Conservation (phyloP, 768 basidiomycete genomes). For the Lentinula aciculospora region DNA sequence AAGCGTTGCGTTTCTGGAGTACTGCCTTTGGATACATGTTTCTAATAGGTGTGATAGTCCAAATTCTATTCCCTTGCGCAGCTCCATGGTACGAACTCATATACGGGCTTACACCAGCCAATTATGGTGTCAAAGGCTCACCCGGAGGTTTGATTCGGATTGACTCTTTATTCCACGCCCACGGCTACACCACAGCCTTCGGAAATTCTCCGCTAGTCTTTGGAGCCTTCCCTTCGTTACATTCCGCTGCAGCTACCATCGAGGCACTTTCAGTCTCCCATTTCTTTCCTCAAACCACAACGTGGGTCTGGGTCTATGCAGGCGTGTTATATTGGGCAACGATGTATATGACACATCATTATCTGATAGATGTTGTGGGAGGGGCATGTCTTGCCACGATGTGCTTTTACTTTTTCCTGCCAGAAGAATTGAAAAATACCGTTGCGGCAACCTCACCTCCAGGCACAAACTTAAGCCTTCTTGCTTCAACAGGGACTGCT, state of each 20-base stretch:
- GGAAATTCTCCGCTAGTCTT: slow-evolving; percentile 90
- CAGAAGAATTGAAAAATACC: slow-evolving; percentile 64
- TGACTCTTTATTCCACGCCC: slow-evolving; percentile 75
- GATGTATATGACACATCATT: slow-evolving; percentile 98
- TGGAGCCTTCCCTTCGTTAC: slow-evolving; percentile 94
- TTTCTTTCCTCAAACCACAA: slow-evolving; percentile 78
- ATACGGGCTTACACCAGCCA: slow-evolving; percentile 91
- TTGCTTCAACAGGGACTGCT: not conserved
- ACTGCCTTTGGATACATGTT: slow-evolving; percentile 92
- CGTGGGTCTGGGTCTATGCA: slow-evolving; percentile 77
- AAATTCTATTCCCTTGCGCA: slow-evolving; percentile 87
- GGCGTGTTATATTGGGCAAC: slow-evolving; percentile 93
- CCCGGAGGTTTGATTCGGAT: slow-evolving; percentile 92
- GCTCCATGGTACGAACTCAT: slow-evolving; percentile 98
- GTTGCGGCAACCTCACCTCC: slow-evolving; percentile 48
- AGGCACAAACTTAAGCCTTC: slow-evolving; percentile 15
- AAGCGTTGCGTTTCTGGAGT: slow-evolving; percentile 79
- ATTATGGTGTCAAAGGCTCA: slow-evolving; percentile 88
- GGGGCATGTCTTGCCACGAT: slow-evolving; percentile 87
- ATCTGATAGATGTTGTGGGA: slow-evolving; percentile 95
- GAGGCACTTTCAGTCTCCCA: slow-evolving; percentile 91
- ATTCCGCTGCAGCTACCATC: slow-evolving; percentile 86
- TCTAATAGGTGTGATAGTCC: slow-evolving; percentile 78
- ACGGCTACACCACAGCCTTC: slow-evolving; percentile 76
- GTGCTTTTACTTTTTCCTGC: slow-evolving; percentile 86